These are phyloP conservation scores for Pythium brachiatum DNA, from an alignment of 352 stramenopile genomes.

Conservation along the genomic window DNA sequence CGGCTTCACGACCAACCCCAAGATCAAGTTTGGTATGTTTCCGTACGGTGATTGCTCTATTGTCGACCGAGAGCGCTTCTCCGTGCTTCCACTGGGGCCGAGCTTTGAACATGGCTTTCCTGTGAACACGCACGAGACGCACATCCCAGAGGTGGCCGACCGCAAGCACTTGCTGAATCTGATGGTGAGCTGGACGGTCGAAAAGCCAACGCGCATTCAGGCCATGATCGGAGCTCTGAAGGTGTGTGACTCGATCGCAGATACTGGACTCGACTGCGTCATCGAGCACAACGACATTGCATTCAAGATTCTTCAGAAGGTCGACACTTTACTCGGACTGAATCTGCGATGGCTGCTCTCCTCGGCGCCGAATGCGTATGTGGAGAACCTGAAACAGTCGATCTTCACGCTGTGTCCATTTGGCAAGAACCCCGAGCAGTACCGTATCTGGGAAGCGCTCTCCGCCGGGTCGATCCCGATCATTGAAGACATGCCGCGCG, in stretches of 20 bases:
- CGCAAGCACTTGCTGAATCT: conserved; percentile 51
- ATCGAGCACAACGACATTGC: conserved; percentile 60
- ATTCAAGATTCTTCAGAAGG: conserved; percentile 55
- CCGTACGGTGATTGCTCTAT: conserved; percentile 64
- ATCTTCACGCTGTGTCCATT: conserved; percentile 63
- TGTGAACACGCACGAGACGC: conserved; percentile 41
- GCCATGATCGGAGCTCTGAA: conserved; percentile 48
- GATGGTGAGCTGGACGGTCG: conserved; percentile 66
- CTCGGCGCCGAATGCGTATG: conserved; percentile 43
- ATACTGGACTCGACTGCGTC: conserved; percentile 26
- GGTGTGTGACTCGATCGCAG: conserved; percentile 29
- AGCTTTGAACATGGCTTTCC: conserved; percentile 68
- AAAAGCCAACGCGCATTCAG: conserved; percentile 62
- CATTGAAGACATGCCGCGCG: conserved; percentile 46
- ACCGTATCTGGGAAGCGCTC: conserved; percentile 66
- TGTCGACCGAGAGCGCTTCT: conserved; percentile 51
- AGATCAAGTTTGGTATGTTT: conserved; percentile 51
- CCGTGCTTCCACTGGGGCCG: conserved; percentile 41
- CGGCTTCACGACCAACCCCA: conserved; percentile 25
- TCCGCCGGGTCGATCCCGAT: conserved; percentile 62
- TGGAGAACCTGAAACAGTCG: conserved; percentile 52
- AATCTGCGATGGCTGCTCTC: conserved; percentile 51
- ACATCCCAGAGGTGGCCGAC: conserved; percentile 15
- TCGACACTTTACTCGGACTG: conserved; percentile 41
- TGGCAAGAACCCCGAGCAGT: conserved; percentile 68